Conservation (phyloP, 345 rosid genomes). For the Atalantia buxifolia region DNA sequence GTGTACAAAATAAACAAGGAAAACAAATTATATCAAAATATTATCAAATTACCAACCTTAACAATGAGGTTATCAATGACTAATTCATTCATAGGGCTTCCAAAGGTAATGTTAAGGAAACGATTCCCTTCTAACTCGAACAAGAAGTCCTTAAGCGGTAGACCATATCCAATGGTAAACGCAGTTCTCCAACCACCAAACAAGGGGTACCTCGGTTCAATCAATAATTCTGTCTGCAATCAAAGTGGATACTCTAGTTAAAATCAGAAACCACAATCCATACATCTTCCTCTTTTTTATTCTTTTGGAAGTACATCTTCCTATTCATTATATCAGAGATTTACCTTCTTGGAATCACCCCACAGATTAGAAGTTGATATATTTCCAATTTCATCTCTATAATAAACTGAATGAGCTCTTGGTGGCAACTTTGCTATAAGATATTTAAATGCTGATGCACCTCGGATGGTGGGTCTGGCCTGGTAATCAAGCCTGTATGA, state of each 20-base stretch:
- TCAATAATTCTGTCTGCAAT: slow-evolving; percentile 76
- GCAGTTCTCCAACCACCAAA: slow-evolving; percentile 98
- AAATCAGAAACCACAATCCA: slow-evolving; percentile 12
- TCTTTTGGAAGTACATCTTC: neutral
- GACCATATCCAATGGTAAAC: slow-evolving; percentile 90
- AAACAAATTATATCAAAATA: neutral
- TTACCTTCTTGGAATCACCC: slow-evolving; percentile 84
- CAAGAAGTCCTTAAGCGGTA: slow-evolving; percentile 84
- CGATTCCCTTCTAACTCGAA: slow-evolving; percentile 75
- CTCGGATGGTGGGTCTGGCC: slow-evolving; percentile 61
- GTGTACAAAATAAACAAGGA: neutral
- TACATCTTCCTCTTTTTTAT: neutral
- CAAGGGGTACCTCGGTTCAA: slow-evolving; percentile 94
- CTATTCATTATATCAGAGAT: slow-evolving; percentile 4
- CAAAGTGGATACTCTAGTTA: slow-evolving; percentile 22
- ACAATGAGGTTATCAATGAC: slow-evolving; percentile 70
- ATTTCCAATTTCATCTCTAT: slow-evolving; percentile 95
- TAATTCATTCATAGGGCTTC: slow-evolving; percentile 71
- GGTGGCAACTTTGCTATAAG: slow-evolving; percentile 88
- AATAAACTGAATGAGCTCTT: slow-evolving; percentile 87
- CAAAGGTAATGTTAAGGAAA: slow-evolving; percentile 67
- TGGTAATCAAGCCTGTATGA: slow-evolving; percentile 73
- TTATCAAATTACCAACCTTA: slow-evolving; percentile 49
- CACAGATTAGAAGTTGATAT: slow-evolving; percentile 89
- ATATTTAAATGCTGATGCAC: slow-evolving; percentile 71